Evolutionary conservation across 768 basidiomycete species (phyloP).

Genomic region (Jaapia argillacea): DNA sequence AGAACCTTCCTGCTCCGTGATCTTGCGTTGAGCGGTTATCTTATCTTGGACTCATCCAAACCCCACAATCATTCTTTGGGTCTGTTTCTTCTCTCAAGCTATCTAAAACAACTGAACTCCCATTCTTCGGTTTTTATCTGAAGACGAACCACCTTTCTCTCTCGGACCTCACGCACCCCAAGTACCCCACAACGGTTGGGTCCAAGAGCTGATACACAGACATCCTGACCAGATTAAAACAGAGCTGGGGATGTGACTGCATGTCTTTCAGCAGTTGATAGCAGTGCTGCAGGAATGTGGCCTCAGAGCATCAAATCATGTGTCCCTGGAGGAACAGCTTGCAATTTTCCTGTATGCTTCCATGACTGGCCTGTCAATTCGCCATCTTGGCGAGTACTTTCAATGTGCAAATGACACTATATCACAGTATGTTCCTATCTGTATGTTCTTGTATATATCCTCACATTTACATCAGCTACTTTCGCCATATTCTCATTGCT

Average conservation of each 20-base stretch:
- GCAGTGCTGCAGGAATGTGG: constrained; percentile 5
- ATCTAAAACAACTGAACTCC: too few species aligned
- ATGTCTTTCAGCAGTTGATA: constrained; percentile 6
- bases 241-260: constrained; percentile 2
- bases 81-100: constrained; percentile 16
- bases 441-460: background rate
- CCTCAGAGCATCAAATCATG: constrained; percentile 1
- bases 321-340: constrained; percentile 11
- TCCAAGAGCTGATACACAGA: constrained; percentile 4
- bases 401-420: constrained; percentile 14
- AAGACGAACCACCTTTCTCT: too few species aligned
- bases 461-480: constrained; percentile 15
- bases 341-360: constrained; percentile 19
- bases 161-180: too few species aligned
- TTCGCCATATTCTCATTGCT: constrained; percentile 14
- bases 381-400: constrained; percentile 18
- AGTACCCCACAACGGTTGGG: too few species aligned
- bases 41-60: too few species aligned
- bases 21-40: too few species aligned
- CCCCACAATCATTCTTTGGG: too few species aligned
- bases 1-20: too few species aligned
- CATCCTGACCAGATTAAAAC: constrained; percentile 3
- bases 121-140: too few species aligned
- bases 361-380: constrained; percentile 12
- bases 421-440: constrained; percentile 1